Percentiles rank a stretch among this genome's conserved stretches.
Conservation (phyloP, 768 basidiomycete genomes). For the Hypholoma fasciculare region DNA sequence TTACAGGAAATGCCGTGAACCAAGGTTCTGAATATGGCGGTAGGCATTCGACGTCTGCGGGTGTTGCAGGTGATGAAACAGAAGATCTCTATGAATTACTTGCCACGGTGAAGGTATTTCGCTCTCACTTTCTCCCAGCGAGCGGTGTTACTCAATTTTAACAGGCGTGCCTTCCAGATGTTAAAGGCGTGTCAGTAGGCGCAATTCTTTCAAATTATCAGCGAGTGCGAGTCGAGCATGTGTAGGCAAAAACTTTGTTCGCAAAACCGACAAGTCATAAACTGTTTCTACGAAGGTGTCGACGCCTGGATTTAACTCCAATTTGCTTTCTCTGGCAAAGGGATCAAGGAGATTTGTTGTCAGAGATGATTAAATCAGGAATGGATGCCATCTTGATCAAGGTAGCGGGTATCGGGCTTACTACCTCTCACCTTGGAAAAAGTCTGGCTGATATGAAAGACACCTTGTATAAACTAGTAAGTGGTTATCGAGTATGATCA, state of each 20-base stretch:
- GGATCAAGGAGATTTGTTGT: constrained; percentile 80
- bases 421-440: constrained; percentile 74
- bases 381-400: constrained; percentile 90
- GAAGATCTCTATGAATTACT: constrained; percentile 87
- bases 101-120: constrained; percentile 67
- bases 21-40: constrained; percentile 86
- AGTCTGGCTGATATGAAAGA: constrained; percentile 72
- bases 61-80: constrained; percentile 86
- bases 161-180: constrained; percentile 75
- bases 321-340: constrained; percentile 94
- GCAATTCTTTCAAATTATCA: constrained; percentile 99
- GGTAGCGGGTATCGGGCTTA: constrained; percentile 91
- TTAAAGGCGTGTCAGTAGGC: constrained; percentile 88
- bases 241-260: constrained; percentile 49
- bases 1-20: constrained; percentile 78
- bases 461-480: constrained; percentile 70
- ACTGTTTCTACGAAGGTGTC: constrained; percentile 54
- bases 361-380: constrained; percentile 81
- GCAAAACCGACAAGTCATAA: background rate
- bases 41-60: constrained; percentile 41
- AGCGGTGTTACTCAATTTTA: background rate
- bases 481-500: constrained; percentile 15
- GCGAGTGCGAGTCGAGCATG: constrained; percentile 95
- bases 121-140: background rate
- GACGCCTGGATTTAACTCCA: constrained; percentile 74